Evolutionary conservation across 176 grass and related monocot species (phyloP).

Genomic region (Oryza glaberrima): DNA sequence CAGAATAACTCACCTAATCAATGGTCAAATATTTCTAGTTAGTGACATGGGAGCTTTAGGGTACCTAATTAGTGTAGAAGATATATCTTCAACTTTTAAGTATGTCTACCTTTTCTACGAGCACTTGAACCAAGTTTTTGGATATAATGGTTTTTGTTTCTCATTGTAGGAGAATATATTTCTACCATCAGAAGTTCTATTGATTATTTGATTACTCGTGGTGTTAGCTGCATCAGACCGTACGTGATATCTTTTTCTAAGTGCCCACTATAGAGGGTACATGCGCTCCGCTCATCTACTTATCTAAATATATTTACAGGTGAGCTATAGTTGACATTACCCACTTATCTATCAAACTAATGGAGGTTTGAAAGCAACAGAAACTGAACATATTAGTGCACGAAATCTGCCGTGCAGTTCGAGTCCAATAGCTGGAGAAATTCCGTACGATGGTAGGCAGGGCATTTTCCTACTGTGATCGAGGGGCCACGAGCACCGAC

Average conservation of each 20-base stretch:
- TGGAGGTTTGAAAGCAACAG: slow-evolving; percentile 8
- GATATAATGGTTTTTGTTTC: neutral
- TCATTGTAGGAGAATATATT: neutral
- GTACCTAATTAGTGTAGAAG: neutral
- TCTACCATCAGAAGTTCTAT: neutral
- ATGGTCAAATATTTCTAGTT: neutral
- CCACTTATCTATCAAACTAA: slow-evolving; percentile 3
- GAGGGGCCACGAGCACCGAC: slow-evolving; percentile 42
- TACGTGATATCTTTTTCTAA: neutral
- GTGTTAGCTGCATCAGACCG: neutral
- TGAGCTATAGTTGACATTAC: slow-evolving; percentile 44
- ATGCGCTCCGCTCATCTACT: slow-evolving; percentile 8
- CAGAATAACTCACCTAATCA: too few relatives aligned
- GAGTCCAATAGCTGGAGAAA: slow-evolving; percentile 15
- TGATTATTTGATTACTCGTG: neutral
- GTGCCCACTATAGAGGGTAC: slow-evolving; percentile 20
- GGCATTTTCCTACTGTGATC: neutral
- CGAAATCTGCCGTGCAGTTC: neutral
- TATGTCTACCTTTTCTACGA: neutral
- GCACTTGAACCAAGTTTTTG: neutral
- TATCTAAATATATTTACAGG: slow-evolving; percentile 6
- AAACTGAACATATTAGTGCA: neutral
- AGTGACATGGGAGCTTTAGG: neutral
- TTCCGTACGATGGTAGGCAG: slow-evolving; percentile 28
- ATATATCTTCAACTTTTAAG: neutral